A percentile compares a stretch with the other conserved stretches of the same genome.
These are phyloP conservation scores for Aspergillus fischeri DNA, from an alignment of 2,329 filamentous ascomycete genomes.

Conservation along the genomic window DNA sequence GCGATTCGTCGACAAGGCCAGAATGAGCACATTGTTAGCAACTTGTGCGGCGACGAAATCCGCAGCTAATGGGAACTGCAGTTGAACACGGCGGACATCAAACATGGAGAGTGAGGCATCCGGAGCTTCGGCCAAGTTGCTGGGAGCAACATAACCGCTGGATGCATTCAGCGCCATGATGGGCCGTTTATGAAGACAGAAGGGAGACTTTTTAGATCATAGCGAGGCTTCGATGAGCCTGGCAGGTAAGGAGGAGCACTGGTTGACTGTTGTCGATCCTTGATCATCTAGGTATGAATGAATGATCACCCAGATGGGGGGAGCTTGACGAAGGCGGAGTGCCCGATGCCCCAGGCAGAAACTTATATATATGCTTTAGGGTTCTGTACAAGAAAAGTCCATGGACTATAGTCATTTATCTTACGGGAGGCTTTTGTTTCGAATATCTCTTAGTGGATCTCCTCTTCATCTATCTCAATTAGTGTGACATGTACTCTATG, in stretches of 20 bases:
- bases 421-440: neutral
- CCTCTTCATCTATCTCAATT: neutral
- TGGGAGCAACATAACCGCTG: slow-evolving; percentile 68
- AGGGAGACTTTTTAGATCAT: slow-evolving; percentile 24
- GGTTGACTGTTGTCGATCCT: slow-evolving; percentile 7
- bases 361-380: neutral
- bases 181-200: slow-evolving; percentile 26
- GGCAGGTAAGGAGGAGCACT: slow-evolving; percentile 16
- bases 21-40: slow-evolving; percentile 91
- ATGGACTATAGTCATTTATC: neutral
- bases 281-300: neutral
- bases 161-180: slow-evolving; percentile 67
- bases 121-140: slow-evolving; percentile 56
- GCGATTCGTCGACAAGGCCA: slow-evolving; percentile 86
- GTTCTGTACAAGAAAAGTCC: neutral
- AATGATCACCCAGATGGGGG: neutral
- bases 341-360: neutral
- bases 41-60: slow-evolving; percentile 96
- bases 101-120: slow-evolving; percentile 78
- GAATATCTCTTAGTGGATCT: neutral
- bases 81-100: slow-evolving; percentile 84
- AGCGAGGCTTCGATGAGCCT: slow-evolving; percentile 12
- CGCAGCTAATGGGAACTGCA: slow-evolving; percentile 90
- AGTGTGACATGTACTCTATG: neutral
- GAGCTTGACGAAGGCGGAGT: neutral